Evolutionary conservation across 108 stramenopile genomes (phyloP).

Genomic region (Pinguiococcus pyrenoidosus): DNA sequence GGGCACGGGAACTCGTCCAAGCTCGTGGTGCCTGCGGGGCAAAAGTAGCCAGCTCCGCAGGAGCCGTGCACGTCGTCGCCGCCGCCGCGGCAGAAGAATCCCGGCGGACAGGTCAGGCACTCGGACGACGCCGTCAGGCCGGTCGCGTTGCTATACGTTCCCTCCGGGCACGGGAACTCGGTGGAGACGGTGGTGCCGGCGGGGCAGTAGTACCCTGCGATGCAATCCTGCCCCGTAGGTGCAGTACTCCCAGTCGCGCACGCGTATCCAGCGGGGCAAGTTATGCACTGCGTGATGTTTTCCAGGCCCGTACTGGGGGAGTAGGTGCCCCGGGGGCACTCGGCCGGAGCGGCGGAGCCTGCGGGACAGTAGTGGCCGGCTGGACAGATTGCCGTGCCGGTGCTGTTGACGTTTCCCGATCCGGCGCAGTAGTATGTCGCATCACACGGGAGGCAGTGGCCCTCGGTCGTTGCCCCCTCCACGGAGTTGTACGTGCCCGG

Average conservation of each 20-base stretch:
- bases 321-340: too few relatives aligned
- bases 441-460: conserved; percentile 22
- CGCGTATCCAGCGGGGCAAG: neutral
- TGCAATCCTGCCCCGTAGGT: conserved; percentile 7
- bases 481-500: conserved; percentile 23
- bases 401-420: too few relatives aligned
- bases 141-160: conserved; percentile 25
- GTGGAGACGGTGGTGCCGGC: conserved; percentile 10
- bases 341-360: too few relatives aligned
- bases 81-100: conserved; percentile 2
- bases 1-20: conserved; percentile 17
- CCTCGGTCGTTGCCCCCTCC: neutral
- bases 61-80: too few relatives aligned
- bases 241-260: too few relatives aligned
- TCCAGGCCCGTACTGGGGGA: neutral
- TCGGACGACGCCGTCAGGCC: conserved; percentile 2
- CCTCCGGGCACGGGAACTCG: conserved; percentile 27
- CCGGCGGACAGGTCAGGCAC: conserved; percentile 22
- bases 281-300: neutral
- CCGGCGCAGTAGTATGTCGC: too few relatives aligned
- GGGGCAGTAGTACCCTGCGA: conserved; percentile 36
- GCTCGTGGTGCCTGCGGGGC: conserved; percentile 16
- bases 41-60: conserved; percentile 13
- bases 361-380: too few relatives aligned
- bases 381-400: too few relatives aligned